Percentiles rank a stretch among this genome's conserved stretches.
phyloP scores from a whole-genome alignment of 2,329 filamentous ascomycete genomes.

The Fusarium mundagurra region DNA sequence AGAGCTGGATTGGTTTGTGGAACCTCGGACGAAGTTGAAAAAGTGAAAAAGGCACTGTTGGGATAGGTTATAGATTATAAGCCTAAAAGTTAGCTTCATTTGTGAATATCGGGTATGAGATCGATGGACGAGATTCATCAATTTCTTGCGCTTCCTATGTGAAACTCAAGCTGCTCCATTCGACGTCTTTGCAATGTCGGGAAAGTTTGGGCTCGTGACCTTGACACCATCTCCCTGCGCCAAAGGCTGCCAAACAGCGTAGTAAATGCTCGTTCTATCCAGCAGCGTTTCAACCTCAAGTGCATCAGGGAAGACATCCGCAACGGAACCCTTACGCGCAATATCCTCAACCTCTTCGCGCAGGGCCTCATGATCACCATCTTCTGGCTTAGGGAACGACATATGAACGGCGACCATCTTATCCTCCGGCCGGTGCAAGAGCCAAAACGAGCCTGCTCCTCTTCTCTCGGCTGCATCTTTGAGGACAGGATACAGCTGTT shows the following conservation, averaged over 20 bases:
- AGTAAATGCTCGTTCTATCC: slow-evolving; percentile 24
- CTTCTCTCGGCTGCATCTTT: slow-evolving; percentile 27
- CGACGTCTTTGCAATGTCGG: background rate
- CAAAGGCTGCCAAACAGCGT: slow-evolving; percentile 31
- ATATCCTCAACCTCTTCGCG: background rate
- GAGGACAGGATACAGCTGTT: slow-evolving; percentile 28
- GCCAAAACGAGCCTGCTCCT: slow-evolving; percentile 30
- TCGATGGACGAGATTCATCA: background rate
- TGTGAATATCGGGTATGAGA: no score
- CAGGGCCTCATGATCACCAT: background rate
- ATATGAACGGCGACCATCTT: slow-evolving; percentile 30
- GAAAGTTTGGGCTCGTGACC: slow-evolving; percentile 25
- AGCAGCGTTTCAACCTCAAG: background rate
- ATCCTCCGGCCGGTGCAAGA: slow-evolving; percentile 19
- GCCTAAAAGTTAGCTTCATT: background rate
- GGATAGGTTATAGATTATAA: background rate
- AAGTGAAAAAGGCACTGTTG: slow-evolving; percentile 40
- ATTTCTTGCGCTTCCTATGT: accelerated
- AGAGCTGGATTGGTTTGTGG: slow-evolving; percentile 62
- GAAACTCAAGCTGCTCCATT: background rate
- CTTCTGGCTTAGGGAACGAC: slow-evolving; percentile 9
- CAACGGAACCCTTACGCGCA: background rate
- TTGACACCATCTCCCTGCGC: background rate
- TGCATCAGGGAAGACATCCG: slow-evolving; percentile 17
- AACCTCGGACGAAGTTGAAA: slow-evolving; percentile 58